A percentile compares a stretch with the other conserved stretches of the same genome.
Conservation (phyloP, 768 basidiomycete genomes). For the Hericium erinaceus region DNA sequence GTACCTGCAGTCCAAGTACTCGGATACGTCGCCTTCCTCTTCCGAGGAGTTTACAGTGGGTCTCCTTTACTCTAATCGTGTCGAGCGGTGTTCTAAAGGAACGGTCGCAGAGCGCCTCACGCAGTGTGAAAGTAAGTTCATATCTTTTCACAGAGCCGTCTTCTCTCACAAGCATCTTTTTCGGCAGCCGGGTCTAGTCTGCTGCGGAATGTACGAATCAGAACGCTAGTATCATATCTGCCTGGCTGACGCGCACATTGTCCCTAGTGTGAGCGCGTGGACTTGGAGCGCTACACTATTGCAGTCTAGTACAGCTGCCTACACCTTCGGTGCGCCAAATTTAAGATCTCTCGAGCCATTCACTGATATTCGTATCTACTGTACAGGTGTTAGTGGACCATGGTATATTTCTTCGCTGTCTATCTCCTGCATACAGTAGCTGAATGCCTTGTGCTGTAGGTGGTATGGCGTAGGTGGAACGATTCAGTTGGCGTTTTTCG, state of each 20-base stretch:
- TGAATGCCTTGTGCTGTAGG: conserved; percentile 17
- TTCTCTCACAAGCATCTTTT: not conserved
- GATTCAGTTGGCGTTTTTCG: conserved; percentile 44
- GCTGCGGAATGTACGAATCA: not conserved
- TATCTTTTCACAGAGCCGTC: not conserved
- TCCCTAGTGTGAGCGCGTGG: conserved; percentile 39
- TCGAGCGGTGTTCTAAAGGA: too few species aligned
- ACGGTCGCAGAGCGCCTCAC: not conserved
- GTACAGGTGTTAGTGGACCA: conserved; percentile 37
- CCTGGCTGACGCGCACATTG: not conserved
- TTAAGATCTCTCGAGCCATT: too few species aligned
- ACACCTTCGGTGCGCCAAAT: conserved; percentile 29
- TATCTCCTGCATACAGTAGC: not conserved
- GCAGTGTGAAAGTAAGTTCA: not conserved
- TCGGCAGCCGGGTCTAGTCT: not conserved
- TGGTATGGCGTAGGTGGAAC: conserved; percentile 46
- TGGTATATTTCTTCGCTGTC: conserved; percentile 22
- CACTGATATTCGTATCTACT: not conserved
- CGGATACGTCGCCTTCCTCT: conserved; percentile 33
- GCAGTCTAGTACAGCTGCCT: conserved; percentile 44
- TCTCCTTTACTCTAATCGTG: not conserved
- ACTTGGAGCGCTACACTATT: conserved; percentile 50
- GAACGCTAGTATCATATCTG: not conserved
- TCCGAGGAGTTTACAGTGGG: conserved; percentile 43
- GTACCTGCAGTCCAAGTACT: conserved; percentile 36